Evolutionary conservation across 2,329 filamentous ascomycete species (phyloP).

Genomic region (Calonectria pauciramosa): DNA sequence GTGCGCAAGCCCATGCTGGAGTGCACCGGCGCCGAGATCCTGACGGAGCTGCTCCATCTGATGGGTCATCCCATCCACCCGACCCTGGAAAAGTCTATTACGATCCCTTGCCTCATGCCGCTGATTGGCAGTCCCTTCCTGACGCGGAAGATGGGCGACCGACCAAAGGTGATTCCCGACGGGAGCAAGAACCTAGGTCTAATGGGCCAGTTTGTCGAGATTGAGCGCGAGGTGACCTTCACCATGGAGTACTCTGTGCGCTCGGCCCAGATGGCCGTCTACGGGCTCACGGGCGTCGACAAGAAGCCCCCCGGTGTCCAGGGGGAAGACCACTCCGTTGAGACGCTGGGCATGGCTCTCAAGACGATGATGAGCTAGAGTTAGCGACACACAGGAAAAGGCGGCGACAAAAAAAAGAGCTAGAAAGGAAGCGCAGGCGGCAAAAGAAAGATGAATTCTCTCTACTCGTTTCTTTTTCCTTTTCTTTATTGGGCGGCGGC

Average conservation of each 20-base stretch:
- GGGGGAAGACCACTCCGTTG: conserved; percentile 42
- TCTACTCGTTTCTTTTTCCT: background rate
- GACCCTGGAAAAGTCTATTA: conserved; percentile 41
- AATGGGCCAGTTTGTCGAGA: conserved; percentile 47
- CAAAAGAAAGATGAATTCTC: background rate
- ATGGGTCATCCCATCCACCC: conserved; percentile 43
- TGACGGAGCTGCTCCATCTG: conserved; percentile 41
- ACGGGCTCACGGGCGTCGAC: conserved; percentile 42
- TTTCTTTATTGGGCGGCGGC: background rate
- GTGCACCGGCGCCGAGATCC: conserved; percentile 43
- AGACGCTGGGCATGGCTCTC: conserved; percentile 42
- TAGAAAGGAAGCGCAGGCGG: background rate
- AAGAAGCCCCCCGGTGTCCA: conserved; percentile 37
- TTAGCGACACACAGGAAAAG: background rate
- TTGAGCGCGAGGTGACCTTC: conserved; percentile 46
- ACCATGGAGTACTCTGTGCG: conserved; percentile 47
- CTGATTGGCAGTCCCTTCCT: conserved; percentile 45
- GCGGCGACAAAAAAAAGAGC: background rate
- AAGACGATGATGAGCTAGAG: conserved; percentile 42
- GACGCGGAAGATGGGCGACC: conserved; percentile 42
- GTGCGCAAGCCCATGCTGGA: conserved; percentile 44
- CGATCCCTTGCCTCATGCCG: conserved; percentile 42
- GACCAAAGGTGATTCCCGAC: conserved; percentile 40
- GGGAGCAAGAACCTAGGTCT: conserved; percentile 43
- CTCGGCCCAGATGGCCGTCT: conserved; percentile 44